These are phyloP conservation scores for Pisolithus sp. DNA, from an alignment of 768 basidiomycete species.

Conservation along the genomic window DNA sequence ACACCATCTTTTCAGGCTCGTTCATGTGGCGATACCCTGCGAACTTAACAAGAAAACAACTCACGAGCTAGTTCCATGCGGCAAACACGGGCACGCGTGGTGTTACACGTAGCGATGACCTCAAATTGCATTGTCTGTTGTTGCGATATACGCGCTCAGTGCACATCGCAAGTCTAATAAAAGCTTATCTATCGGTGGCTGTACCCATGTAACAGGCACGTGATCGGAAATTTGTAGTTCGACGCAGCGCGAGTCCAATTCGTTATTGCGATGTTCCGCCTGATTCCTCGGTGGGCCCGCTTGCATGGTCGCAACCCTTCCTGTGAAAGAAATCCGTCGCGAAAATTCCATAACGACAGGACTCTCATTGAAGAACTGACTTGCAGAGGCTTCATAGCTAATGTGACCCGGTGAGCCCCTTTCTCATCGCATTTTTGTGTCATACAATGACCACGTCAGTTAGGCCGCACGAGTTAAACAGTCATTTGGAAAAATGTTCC, in stretches of 20 bases:
- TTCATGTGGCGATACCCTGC: not conserved
- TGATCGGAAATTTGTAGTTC: no score
- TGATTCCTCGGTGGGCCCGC: constrained; percentile 14
- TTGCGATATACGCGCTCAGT: not conserved
- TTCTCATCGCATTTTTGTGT: not conserved
- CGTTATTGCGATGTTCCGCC: constrained; percentile 14
- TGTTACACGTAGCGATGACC: constrained; percentile 72
- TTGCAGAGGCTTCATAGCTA: constrained; percentile 28
- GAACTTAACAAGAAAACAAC: constrained; percentile 12
- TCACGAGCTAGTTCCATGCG: constrained; percentile 76
- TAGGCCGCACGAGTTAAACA: constrained; percentile 39
- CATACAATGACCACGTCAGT: constrained; percentile 1
- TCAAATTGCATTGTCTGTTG: constrained; percentile 66
- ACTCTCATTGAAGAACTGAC: constrained; percentile 29
- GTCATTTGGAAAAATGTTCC: constrained; percentile 27
- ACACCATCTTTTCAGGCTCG: constrained; percentile 50
- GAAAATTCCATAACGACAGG: constrained; percentile 15
- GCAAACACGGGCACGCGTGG: constrained; percentile 79
- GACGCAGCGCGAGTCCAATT: not conserved
- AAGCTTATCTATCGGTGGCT: no score
- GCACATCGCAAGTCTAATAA: not conserved
- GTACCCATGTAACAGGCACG: no score
- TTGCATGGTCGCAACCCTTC: not conserved
- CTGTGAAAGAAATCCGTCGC: not conserved
- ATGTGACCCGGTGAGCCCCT: constrained; percentile 30